These are phyloP conservation scores for Citeromyces siamensis DNA, from an alignment of 1,139 yeast genomes.

Conservation along the genomic window DNA sequence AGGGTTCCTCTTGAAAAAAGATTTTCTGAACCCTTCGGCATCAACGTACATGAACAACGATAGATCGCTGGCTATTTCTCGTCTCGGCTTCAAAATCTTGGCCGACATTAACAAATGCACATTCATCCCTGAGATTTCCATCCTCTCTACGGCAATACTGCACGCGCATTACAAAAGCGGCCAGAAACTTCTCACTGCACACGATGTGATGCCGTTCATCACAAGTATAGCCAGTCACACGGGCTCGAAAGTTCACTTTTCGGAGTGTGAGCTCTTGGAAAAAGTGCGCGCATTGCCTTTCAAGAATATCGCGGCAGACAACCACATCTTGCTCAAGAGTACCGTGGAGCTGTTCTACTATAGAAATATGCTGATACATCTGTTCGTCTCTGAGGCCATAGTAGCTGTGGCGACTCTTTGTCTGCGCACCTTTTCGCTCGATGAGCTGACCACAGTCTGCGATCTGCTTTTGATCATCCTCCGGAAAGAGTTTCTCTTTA, in stretches of 20 bases:
- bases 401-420: not conserved
- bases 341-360: conserved; percentile 5
- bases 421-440: not conserved
- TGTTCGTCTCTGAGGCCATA: conserved; percentile 3
- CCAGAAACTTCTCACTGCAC: not conserved
- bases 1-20: not conserved
- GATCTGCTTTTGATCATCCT: not conserved
- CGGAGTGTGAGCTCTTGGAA: not conserved
- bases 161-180: not conserved
- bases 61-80: not conserved
- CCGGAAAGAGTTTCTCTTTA: conserved; percentile 1
- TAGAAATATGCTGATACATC: conserved; percentile 6
- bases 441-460: not conserved
- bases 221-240: not conserved
- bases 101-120: not conserved
- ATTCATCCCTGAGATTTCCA: not conserved
- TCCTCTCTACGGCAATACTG: not conserved
- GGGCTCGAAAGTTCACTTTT: not conserved
- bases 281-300: not conserved
- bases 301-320: not conserved
- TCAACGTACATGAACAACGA: not conserved
- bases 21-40: not conserved
- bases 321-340: not conserved
- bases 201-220: not conserved
- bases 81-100: not conserved